Evolutionary conservation across 495 filamentous ascomycete species (phyloP), one percentile per base, ranked within the genome.

Genomic region (Aspergillus ellipticus): DNA sequence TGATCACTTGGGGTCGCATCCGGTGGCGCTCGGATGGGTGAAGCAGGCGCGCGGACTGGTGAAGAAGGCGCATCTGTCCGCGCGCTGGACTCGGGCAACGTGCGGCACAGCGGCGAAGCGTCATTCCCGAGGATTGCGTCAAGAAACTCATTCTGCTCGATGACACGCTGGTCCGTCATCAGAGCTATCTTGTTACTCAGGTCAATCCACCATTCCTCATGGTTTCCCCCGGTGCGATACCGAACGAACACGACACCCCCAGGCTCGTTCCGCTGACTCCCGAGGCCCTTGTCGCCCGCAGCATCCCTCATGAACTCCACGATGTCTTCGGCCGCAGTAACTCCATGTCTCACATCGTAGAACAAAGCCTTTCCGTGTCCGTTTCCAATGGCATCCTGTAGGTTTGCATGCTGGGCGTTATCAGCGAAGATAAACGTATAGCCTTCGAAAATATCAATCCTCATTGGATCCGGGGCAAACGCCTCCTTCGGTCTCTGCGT

Each of bases 401-500:
- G 72, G 61, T 80, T 89, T 2, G 92, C 84, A 65, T 85, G 92
- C 62, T 97, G 95, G n/a, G 70, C 71, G 39, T 78, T 64, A 52
- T 93, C 85, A 29, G 90, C 88, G 56, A 97, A 96, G 17, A 98
- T 76, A 65, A 97, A 96, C 0, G 85, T 92, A 54, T 89, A 94
- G 17, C 88, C 90, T 24, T 90, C 83, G 57, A 98, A 97, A 8
- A 98, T 72, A 41, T 85, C 85, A 13, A 77, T 67, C 16, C 94
- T 79, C 5, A 71, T 65, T 0, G 79, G 66, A 51, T 92, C 80
- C 0, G 94, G 92, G 9, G 77, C 76, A 65, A 95, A 93, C 13
- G 83, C 74, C 41, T 82, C 77, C 0, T 76, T 64, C 0, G 84
- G 82, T 45, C 87, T 78, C 24, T 82, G 75, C 10, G 79, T 74